Conservation (phyloP, 331 rosid genomes). For the Rhamnella rubrinervis region DNA sequence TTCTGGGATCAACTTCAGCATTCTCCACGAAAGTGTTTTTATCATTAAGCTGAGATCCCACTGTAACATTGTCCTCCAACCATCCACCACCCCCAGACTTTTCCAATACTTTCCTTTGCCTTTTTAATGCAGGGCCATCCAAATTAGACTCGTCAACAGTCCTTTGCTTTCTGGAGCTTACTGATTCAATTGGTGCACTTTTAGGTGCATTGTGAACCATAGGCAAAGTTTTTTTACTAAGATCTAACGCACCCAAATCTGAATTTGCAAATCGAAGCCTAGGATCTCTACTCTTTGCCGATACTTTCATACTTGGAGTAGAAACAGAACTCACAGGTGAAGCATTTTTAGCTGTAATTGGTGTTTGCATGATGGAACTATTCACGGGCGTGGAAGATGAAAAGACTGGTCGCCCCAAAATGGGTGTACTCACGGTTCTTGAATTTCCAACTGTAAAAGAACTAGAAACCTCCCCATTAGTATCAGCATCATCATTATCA, state of each 20-base stretch:
- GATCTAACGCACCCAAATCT: slow-evolving; percentile 50
- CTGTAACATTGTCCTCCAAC: slow-evolving; percentile 52
- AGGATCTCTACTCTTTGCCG: slow-evolving; percentile 85
- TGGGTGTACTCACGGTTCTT: slow-evolving; percentile 31
- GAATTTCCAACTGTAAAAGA: slow-evolving; percentile 33
- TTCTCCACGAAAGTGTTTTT: slow-evolving; percentile 48
- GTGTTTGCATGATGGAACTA: slow-evolving; percentile 43
- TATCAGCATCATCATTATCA: slow-evolving; percentile 52
- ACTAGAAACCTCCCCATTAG: slow-evolving; percentile 73
- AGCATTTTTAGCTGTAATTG: slow-evolving; percentile 34
- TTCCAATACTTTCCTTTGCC: slow-evolving; percentile 55
- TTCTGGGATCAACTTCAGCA: slow-evolving; percentile 42
- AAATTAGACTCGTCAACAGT: slow-evolving; percentile 46
- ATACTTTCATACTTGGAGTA: slow-evolving; percentile 41
- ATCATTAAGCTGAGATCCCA: slow-evolving; percentile 47
- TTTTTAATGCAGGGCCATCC: slow-evolving; percentile 58
- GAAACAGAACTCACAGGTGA: slow-evolving; percentile 37
- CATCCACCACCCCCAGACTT: slow-evolving; percentile 64
- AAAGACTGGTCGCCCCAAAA: slow-evolving; percentile 38
- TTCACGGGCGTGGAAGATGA: slow-evolving; percentile 32
- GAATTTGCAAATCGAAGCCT: slow-evolving; percentile 75
- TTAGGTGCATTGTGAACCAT: slow-evolving; percentile 45
- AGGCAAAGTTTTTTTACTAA: slow-evolving; percentile 42
- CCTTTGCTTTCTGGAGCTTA: slow-evolving; percentile 71
- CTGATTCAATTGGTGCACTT: slow-evolving; percentile 43